Percentiles rank a stretch among this genome's conserved stretches.
phyloP scores from a whole-genome alignment of 352 stramenopile genomes.

The Thraustotheca clavata region DNA sequence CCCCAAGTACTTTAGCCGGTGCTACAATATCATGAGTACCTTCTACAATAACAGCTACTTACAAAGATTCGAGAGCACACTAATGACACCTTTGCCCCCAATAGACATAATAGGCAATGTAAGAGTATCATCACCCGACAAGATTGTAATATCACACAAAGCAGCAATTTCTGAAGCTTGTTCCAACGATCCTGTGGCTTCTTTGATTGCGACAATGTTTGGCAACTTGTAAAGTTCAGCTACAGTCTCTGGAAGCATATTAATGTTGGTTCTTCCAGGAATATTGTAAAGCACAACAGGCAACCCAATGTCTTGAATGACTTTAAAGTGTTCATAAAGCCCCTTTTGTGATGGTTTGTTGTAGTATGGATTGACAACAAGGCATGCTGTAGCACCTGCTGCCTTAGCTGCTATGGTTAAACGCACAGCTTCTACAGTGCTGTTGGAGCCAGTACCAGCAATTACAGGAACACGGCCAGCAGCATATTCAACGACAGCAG shows the following conservation, averaged over 20 bases:
- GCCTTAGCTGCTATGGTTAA: constrained; percentile 86
- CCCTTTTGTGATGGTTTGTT: constrained; percentile 97
- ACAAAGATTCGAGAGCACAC: constrained; percentile 86
- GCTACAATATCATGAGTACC: constrained; percentile 27
- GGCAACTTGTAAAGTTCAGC: constrained; percentile 88
- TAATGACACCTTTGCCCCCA: constrained; percentile 84
- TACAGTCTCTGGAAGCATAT: constrained; percentile 92
- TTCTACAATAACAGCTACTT: constrained; percentile 24
- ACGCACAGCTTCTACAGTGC: constrained; percentile 77
- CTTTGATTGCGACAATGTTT: constrained; percentile 97
- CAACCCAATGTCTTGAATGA: constrained; percentile 75
- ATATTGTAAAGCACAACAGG: constrained; percentile 98
- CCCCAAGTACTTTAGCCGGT: constrained; percentile 73
- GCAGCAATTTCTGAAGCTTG: constrained; percentile 82
- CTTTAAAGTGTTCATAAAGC: constrained; percentile 93
- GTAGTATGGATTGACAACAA: constrained; percentile 98
- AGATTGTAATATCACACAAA: constrained; percentile 86
- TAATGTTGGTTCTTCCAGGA: constrained; percentile 92
- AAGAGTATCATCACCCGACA: constrained; percentile 87
- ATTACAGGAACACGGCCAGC: constrained; percentile 89
- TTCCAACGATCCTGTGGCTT: constrained; percentile 92
- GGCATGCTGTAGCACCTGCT: constrained; percentile 87
- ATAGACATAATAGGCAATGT: constrained; percentile 86
- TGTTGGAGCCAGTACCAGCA: constrained; percentile 94
- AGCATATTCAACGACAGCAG: constrained; percentile 76